Percentiles rank a stretch among this genome's conserved stretches.
These are phyloP conservation scores for Helminthosporium solani DNA, from an alignment of 2,329 filamentous ascomycete genomes.

Conservation along the genomic window DNA sequence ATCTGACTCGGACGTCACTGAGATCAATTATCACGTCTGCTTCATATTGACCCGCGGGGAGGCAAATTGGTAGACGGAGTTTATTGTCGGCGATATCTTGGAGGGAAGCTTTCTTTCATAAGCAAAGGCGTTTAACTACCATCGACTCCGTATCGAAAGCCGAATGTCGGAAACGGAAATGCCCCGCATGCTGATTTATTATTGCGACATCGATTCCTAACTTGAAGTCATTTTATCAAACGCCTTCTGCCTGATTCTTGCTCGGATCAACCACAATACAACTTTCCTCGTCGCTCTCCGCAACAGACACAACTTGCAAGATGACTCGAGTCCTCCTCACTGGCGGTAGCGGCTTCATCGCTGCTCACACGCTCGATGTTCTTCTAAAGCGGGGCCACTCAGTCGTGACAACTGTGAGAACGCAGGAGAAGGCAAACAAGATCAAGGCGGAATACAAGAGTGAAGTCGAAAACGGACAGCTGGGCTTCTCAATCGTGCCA, in stretches of 20 bases:
- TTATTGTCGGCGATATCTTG: not conserved
- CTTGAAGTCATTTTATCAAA: not conserved
- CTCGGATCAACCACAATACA: not conserved
- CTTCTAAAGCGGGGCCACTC: constrained; percentile 59
- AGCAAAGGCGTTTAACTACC: not conserved
- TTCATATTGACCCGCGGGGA: too few relatives aligned
- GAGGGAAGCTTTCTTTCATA: not conserved
- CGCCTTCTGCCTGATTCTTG: not conserved
- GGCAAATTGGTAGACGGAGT: not conserved
- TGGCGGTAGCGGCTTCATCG: constrained; percentile 65
- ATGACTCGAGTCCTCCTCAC: constrained; percentile 46
- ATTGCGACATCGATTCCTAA: not conserved
- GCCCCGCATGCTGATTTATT: not conserved
- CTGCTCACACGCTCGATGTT: constrained; percentile 62
- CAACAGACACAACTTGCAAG: not conserved
- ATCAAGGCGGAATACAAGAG: constrained; percentile 57
- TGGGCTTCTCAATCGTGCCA: constrained; percentile 67
- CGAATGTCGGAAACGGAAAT: not conserved
- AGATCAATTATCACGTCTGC: too few relatives aligned
- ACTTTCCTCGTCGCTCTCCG: too few relatives aligned
- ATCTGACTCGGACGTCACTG: too few relatives aligned
- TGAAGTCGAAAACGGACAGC: constrained; percentile 54
- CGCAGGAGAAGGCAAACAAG: constrained; percentile 61
- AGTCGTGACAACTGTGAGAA: constrained; percentile 64
- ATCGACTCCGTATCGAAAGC: too few relatives aligned